Evolutionary conservation across 805 yeast species (phyloP), one percentile per base, ranked within the genome.

Genomic region (Candida glaebosa): DNA sequence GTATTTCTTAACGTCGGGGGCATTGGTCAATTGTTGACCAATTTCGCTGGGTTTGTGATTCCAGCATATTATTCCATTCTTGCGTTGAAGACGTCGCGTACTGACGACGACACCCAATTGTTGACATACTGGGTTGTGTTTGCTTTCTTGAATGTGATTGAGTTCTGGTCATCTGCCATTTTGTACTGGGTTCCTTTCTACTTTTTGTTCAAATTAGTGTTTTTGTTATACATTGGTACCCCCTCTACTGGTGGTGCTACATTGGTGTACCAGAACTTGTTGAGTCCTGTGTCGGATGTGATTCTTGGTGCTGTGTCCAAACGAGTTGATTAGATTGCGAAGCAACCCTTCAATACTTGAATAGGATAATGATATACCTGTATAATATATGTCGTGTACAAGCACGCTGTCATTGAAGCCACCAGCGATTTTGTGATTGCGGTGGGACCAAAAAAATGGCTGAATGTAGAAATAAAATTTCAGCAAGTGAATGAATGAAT

Each of bases 61-160:
- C 99, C 99, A 35, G 91, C 93, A 40, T 91, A 90, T 71, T 81
- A 76, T 59, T 91, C 98, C 6, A 72, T 93, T 47, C 61, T 78
- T 48, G 98, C 99, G 17, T 73, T 93, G 51, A 85, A 81, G 63
- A 84, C 96, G 17, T 50, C 79, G 7, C 58, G 76, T 14, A 67
- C 81, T 32, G 66, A 69, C 33, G 97, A 91, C 63, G 99, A 93
- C 66, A 81, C 93, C 36, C 83, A 84, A 62, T 79, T 87, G 61
- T 78, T 93, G 58, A 87, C 97, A 10, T 93, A 93, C 75, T 93
- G 99, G 99, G 96, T 93, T 44, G 96, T 93, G n/a, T 93, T 87
- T 61, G 96, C 96, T 12, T 81, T 82, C 54, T 79, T 93, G 71
- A 87, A 82, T 63, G 90, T 93, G 40, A 61, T 88, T 56, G 99